These are phyloP conservation scores for Alopecurus myosuroides DNA, from an alignment of 176 grass and related monocot genomes.

Conservation along the genomic window DNA sequence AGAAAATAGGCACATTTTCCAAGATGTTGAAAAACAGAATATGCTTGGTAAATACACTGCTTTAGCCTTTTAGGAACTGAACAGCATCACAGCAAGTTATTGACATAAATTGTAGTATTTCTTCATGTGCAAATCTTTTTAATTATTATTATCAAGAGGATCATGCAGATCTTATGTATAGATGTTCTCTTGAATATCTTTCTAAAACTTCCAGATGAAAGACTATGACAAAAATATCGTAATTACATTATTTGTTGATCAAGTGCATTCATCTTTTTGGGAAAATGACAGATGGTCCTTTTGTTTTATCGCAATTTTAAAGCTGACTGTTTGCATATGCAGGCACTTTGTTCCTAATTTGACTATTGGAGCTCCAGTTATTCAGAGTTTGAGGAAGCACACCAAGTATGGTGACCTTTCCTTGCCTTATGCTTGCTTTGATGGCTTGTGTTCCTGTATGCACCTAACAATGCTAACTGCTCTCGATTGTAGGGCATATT, in stretches of 20 bases:
- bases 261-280: neutral
- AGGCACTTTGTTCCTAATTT: slow-evolving; percentile 98
- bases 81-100: neutral
- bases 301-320: neutral
- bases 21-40: neutral
- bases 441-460: neutral
- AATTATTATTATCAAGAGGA: neutral
- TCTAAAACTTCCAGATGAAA: neutral
- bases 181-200: neutral
- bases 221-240: neutral
- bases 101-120: neutral
- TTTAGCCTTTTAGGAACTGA: neutral
- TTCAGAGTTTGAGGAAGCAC: slow-evolving; percentile 87
- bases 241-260: neutral
- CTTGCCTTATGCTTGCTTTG: neutral
- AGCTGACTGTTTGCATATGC: slow-evolving; percentile 16
- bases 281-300: neutral
- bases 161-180: neutral
- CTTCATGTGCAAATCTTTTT: neutral
- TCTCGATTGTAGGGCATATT: slow-evolving; percentile 66
- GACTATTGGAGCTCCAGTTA: slow-evolving; percentile 85
- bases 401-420: slow-evolving; percentile 59
- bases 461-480: neutral
- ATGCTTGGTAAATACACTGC: neutral
- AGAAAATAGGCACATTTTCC: neutral